phyloP scores from a whole-genome alignment of 306 rosid species.

The Dryas alaskensis region DNA sequence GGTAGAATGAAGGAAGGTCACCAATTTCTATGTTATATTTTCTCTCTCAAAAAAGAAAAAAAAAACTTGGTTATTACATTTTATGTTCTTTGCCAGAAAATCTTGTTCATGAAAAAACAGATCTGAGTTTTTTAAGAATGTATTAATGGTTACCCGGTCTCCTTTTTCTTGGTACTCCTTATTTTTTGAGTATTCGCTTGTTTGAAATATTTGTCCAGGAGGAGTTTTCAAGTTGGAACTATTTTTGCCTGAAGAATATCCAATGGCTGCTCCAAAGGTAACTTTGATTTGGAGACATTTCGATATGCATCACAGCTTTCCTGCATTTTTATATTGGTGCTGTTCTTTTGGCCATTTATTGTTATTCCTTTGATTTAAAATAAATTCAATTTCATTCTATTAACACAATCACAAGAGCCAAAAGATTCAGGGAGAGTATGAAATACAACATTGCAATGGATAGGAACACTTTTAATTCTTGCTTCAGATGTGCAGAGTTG shows the following conservation, averaged over 20 bases:
- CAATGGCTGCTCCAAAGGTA: constrained; percentile 99
- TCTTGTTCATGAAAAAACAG: background rate
- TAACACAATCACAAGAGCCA: background rate
- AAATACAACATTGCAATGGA: background rate
- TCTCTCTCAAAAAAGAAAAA: background rate
- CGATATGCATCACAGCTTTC: background rate
- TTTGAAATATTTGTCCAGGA: constrained; percentile 42
- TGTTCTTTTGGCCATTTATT: background rate
- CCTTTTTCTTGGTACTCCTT: background rate
- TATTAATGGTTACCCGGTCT: background rate
- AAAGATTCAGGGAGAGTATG: background rate
- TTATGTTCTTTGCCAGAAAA: background rate
- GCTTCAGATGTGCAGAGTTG: constrained; percentile 4
- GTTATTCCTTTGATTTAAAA: background rate
- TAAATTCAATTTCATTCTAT: too few relatives aligned
- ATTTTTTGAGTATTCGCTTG: constrained; percentile 14
- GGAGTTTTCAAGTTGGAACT: constrained; percentile 97
- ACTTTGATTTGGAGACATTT: constrained; percentile 22
- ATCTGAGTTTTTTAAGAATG: background rate
- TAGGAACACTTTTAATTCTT: background rate
- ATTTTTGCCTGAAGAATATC: constrained; percentile 97
- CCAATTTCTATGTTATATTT: background rate
- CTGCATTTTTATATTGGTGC: too few relatives aligned
- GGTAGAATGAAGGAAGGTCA: background rate
- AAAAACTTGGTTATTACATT: background rate